Evolutionary conservation across 345 rosid species (phyloP).

Genomic region (Bruguiera sexangula): DNA sequence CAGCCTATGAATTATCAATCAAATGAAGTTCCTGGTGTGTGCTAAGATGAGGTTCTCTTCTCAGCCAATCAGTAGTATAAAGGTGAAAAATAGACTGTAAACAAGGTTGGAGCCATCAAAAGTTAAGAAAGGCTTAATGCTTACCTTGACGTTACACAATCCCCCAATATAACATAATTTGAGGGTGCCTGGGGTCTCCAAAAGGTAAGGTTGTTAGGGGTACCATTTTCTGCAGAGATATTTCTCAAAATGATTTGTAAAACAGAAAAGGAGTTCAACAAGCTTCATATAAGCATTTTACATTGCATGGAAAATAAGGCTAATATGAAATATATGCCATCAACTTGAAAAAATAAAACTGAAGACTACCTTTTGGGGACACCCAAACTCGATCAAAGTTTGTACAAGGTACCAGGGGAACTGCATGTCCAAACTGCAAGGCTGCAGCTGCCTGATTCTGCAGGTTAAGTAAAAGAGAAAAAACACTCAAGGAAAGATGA

Average conservation of each 20-base stretch:
- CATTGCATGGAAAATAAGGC: constrained; percentile 1
- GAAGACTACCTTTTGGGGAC: constrained; percentile 70
- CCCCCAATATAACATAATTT: constrained; percentile 92
- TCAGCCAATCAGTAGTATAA: too few relatives aligned
- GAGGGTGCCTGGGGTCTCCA: constrained; percentile 98
- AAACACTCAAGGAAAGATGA: constrained; percentile 81
- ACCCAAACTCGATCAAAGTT: constrained; percentile 85
- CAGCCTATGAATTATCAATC: too few relatives aligned
- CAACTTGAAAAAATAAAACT: constrained; percentile 13
- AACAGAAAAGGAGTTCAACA: constrained; percentile 1
- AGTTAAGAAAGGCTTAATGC: background rate
- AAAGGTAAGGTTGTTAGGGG: constrained; percentile 70
- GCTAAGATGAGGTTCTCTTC: too few relatives aligned
- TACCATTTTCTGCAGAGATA: constrained; percentile 61
- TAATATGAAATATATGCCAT: background rate
- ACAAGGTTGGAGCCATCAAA: too few relatives aligned
- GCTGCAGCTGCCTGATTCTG: constrained; percentile 78
- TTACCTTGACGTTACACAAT: constrained; percentile 97
- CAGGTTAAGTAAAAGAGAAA: constrained; percentile 81
- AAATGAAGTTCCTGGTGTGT: too few relatives aligned
- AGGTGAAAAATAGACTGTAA: too few relatives aligned
- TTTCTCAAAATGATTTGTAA: constrained; percentile 6
- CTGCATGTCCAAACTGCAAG: constrained; percentile 81
- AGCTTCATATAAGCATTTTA: constrained; percentile 2
- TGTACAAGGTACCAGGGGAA: constrained; percentile 80